Base-by-base conservation (phyloP, 768 basidiomycete genomes). In the Panus rudis region DNA sequence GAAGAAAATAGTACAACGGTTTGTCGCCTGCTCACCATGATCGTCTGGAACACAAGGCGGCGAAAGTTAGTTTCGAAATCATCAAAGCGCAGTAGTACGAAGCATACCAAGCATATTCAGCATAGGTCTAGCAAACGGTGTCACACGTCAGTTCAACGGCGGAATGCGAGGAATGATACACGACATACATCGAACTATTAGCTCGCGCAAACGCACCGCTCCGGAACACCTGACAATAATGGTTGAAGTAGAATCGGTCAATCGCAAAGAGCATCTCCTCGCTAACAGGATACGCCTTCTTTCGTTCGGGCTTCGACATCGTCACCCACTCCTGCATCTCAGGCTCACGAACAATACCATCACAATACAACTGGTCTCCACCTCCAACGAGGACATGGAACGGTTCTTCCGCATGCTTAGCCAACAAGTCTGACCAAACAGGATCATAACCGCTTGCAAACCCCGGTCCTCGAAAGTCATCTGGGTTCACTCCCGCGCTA, bases 311-410 rank as follows among this genome's bases (percentile, higher is more conserved):
- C 50, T 81, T 80, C 42, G 72, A 60, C 32, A 71, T 67, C 11
- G 69, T 69, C 8, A 92, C 69, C 93, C 96, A 99, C 16, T 78
- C 81, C 62, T 89, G 85, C 63, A 93, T 59, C 59, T 92, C 90
- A 6, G 88, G 86, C 57, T 98, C 94, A 47, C 85, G 76, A 45
- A 81, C 84, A 41, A 99, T 59, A 26, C 71, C 67, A 51, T 92
- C 89, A 49, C 88, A 90, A 54, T 92, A 96, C 14, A 96, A 70
- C 59, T 94, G 92, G 60, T 94, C 92, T 10, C 92, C 92, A 16
- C 94, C 94, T 14, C 94, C 94, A 5, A 96, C 82, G 26, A 98
- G 71, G n/a, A 71, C 78, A 55, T 99, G 94, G 58, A 92, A 92
- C 0, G 94, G 92, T 45, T 69, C 66, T 54, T 79, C 74, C 2